Conservation (phyloP, 306 rosid species). For the Hylodesmum podocarpum region DNA sequence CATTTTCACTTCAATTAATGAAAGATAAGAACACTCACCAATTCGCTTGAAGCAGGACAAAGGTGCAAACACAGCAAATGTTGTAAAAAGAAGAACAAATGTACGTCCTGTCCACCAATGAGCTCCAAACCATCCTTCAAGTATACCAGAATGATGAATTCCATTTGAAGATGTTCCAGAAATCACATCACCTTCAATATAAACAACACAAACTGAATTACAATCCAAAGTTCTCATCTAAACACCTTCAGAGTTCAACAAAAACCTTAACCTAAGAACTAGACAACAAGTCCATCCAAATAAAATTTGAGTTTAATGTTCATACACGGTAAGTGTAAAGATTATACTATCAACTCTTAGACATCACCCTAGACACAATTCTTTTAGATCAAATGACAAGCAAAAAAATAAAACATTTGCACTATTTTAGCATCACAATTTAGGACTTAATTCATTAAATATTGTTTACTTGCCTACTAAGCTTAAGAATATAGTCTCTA, state of each 20-base stretch:
- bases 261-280: background rate
- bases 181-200: slow-evolving; percentile 78
- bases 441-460: background rate
- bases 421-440: background rate
- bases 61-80: slow-evolving; percentile 66
- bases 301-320: background rate
- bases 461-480: background rate
- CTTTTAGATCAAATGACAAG: background rate
- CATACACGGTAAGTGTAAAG: background rate
- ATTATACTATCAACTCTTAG: background rate
- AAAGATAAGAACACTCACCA: slow-evolving; percentile 45
- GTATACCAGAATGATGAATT: slow-evolving; percentile 71
- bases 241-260: background rate
- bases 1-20: background rate
- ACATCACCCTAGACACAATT: background rate
- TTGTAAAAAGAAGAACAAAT: slow-evolving; percentile 56
- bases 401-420: background rate
- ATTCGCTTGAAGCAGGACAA: slow-evolving; percentile 75
- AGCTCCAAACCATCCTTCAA: slow-evolving; percentile 92
- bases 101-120: slow-evolving; percentile 83
- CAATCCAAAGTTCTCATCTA: slow-evolving; percentile 13
- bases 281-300: background rate
- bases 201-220: slow-evolving; percentile 34
- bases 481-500: slow-evolving; percentile 29
- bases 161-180: slow-evolving; percentile 83